Conservation (phyloP, 2,329 filamentous ascomycete species). For the Byssoonygena ceratinophila region DNA sequence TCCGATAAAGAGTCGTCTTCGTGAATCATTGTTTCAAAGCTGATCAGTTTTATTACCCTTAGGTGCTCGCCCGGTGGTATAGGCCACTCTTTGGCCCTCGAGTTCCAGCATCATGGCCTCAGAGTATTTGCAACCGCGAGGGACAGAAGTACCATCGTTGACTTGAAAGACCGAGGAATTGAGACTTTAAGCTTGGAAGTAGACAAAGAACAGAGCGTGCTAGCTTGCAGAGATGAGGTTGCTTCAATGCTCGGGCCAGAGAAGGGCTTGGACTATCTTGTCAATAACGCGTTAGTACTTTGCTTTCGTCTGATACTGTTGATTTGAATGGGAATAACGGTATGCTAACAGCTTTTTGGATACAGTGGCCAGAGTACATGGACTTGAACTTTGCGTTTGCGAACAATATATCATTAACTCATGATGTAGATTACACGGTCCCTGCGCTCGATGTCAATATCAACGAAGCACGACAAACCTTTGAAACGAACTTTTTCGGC, state of each 20-base stretch:
- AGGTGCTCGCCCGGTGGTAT: constrained; percentile 47
- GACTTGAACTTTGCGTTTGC: neutral
- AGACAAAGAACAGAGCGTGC: constrained; percentile 41
- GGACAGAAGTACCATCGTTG: constrained; percentile 39
- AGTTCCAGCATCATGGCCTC: constrained; percentile 45
- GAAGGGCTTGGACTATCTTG: constrained; percentile 44
- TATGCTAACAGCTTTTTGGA: neutral
- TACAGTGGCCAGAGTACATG: constrained; percentile 12
- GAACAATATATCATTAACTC: neutral
- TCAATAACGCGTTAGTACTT: constrained; percentile 45
- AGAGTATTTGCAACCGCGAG: constrained; percentile 51
- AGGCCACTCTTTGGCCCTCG: constrained; percentile 47
- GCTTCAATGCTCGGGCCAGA: constrained; percentile 35
- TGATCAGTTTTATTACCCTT: constrained; percentile 1
- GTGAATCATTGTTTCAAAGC: too few species aligned
- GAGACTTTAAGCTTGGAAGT: constrained; percentile 48
- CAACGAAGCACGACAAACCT: constrained; percentile 37
- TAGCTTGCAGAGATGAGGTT: constrained; percentile 39
- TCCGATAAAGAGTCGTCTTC: too few species aligned
- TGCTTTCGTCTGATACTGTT: neutral
- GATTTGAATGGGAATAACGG: neutral
- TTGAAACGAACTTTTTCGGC: constrained; percentile 48
- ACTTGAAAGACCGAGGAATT: constrained; percentile 42
- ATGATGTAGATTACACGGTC: constrained; percentile 42
- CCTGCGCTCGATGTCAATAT: constrained; percentile 47